Percentiles rank a stretch among this genome's conserved stretches.
Evolutionary conservation across 208 protist genomes (phyloP).

Genomic region (Sergeia podlipaevii): DNA sequence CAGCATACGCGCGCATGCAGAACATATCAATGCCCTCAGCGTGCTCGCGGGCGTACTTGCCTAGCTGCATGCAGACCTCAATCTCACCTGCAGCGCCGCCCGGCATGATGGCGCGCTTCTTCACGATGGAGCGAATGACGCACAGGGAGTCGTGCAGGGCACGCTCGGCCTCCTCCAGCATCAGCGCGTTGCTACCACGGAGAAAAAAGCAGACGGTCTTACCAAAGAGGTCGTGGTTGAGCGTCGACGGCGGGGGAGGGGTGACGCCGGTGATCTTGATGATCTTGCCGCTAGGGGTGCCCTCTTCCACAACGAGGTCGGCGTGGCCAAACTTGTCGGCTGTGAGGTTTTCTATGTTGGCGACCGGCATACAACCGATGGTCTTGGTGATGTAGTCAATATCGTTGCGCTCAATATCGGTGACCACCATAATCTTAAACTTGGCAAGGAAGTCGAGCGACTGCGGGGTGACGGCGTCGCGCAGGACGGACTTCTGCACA

Average conservation of each 20-base stretch:
- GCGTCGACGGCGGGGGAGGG: constrained; percentile 26
- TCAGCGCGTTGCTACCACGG: constrained; percentile 95
- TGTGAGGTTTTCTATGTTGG: constrained; percentile 95
- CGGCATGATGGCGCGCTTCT: constrained; percentile 94
- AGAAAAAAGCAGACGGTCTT: constrained; percentile 97
- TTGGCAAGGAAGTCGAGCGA: constrained; percentile 99
- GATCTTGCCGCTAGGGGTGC: constrained; percentile 87
- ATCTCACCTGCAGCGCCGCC: constrained; percentile 98
- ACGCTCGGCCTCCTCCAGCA: constrained; percentile 98
- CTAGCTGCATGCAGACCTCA: constrained; percentile 92
- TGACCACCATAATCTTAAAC: constrained; percentile 99
- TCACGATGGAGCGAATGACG: constrained; percentile 99
- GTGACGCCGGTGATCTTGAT: constrained; percentile 95
- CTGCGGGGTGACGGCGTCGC: constrained; percentile 97
- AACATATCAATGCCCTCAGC: constrained; percentile 85
- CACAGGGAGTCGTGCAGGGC: constrained; percentile 99
- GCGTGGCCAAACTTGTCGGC: constrained; percentile 97
- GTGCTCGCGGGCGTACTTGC: constrained; percentile 85
- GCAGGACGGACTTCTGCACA: constrained; percentile 99
- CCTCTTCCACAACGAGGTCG: constrained; percentile 94
- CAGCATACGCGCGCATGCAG: constrained; percentile 96
- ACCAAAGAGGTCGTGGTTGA: constrained; percentile 64
- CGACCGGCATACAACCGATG: constrained; percentile 96
- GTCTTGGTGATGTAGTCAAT: constrained; percentile 99
- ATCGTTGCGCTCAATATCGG: constrained; percentile 98